Base-by-base conservation (phyloP, 176 grass and related monocot genomes). In the Aegilops speltoides region DNA sequence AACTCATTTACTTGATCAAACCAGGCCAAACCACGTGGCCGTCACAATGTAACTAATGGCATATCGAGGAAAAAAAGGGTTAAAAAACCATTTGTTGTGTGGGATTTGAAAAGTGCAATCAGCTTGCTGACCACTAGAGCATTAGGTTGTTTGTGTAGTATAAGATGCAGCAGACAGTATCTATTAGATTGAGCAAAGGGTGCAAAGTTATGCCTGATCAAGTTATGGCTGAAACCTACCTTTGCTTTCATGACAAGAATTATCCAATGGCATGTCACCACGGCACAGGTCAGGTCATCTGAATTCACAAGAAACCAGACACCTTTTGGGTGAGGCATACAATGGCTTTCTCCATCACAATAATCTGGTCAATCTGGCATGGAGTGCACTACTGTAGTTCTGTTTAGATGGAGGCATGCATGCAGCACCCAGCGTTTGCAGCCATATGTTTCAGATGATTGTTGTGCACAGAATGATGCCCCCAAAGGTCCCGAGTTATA, bases 211-310 rank as follows among this genome's bases (percentile, higher is more conserved):
- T 46, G 45, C 45, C 11, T 46, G 45, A 46, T 14, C 45, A 46
- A 46, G 45, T 46, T 46, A 48, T 76, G 68, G 85, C 60, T 16
- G 77, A 24, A 81, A 81, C 82, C 88, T 76, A 89, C 79, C 82
- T 68, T 68, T 85, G 68, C 60, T 31, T 85, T 33, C 45, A 69
- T 67, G 32, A n/a, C 13, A 36, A 70, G 15, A 36, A 70, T 10
- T 36, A 65, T 36, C 73, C 25, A 85, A 86, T 48, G 64, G 63
- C 41, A 43, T 1, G 75, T 24, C 54, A 48, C 84, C 59, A 85
- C 31, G 2, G 29, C 31, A 24, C 32, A 24, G 33, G 74, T 59
- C 16, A 85, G 82, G 59, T 76, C 76, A 45, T 64, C 82, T 61
- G 82, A 81, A 61, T 48, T 61, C 22, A 80, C 17, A 85, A 75